Conservation (phyloP, 148 eudicot genomes). For the Beta vulgaris region DNA sequence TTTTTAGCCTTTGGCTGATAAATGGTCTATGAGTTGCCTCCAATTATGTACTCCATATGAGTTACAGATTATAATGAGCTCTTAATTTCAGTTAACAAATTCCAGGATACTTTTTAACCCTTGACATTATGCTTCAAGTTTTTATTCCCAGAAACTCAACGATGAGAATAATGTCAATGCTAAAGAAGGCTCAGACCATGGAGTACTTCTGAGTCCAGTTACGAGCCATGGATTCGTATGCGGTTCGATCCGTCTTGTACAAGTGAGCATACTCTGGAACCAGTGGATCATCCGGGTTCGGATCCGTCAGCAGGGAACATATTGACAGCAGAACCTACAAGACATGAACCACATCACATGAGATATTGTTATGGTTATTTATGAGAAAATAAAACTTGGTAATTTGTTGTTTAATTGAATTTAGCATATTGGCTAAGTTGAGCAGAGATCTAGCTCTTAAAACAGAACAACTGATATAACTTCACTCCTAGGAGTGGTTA, state of each 20-base stretch:
- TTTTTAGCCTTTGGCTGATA: background rate
- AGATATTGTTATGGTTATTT: background rate
- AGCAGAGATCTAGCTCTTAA: no score
- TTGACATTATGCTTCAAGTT: background rate
- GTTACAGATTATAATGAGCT: background rate
- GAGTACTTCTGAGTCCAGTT: constrained; percentile 69
- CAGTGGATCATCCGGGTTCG: constrained; percentile 70
- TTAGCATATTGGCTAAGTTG: no score
- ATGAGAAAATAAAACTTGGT: no score
- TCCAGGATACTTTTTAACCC: background rate
- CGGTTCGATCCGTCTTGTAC: constrained; percentile 47
- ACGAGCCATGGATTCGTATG: constrained; percentile 56
- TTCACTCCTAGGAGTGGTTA: no score
- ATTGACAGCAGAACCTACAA: constrained; percentile 61
- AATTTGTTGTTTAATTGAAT: background rate
- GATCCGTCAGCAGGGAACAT: constrained; percentile 61
- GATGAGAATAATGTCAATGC: background rate
- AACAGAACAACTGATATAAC: no score
- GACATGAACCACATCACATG: background rate
- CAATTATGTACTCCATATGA: background rate
- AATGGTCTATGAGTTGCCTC: background rate
- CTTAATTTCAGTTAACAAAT: background rate
- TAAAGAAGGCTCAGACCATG: constrained; percentile 35
- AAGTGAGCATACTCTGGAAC: constrained; percentile 61
- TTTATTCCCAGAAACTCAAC: background rate